Evolutionary conservation across 345 rosid genomes (phyloP).

Genomic region (Syzygium aromaticum): DNA sequence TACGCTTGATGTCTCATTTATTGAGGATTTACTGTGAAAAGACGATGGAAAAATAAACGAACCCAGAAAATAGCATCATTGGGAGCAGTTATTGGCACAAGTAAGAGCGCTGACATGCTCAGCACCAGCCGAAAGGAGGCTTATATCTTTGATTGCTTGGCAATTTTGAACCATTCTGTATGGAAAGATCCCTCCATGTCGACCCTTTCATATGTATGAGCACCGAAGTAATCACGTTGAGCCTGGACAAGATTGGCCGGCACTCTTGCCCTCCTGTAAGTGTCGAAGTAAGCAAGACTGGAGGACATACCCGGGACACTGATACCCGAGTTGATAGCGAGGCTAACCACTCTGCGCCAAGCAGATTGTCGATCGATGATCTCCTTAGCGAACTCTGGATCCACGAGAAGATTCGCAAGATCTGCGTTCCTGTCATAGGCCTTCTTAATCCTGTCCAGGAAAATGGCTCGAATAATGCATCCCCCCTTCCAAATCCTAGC

Average conservation of each 20-base stretch:
- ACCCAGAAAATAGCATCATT: neutral
- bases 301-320: slow-evolving; percentile 96
- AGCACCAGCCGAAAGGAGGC: neutral
- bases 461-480: slow-evolving; percentile 87
- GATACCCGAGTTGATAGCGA: slow-evolving; percentile 80
- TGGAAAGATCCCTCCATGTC: slow-evolving; percentile 92
- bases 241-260: slow-evolving; percentile 98
- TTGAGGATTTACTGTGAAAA: neutral
- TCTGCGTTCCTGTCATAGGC: slow-evolving; percentile 88
- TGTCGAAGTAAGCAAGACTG: slow-evolving; percentile 89
- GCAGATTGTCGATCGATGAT: slow-evolving; percentile 88
- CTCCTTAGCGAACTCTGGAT: slow-evolving; percentile 95
- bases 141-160: slow-evolving; percentile 49
- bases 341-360: slow-evolving; percentile 89
- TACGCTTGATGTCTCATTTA: neutral
- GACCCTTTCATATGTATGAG: slow-evolving; percentile 93
- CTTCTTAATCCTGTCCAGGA: slow-evolving; percentile 91
- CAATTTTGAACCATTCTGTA: slow-evolving; percentile 96
- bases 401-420: slow-evolving; percentile 82
- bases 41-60: neutral
- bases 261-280: slow-evolving; percentile 72
- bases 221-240: slow-evolving; percentile 93
- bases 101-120: neutral
- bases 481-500: slow-evolving; percentile 99
- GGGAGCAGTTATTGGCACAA: neutral